Evolutionary conservation across 139 green algal genomes (phyloP).

Genomic region (Chlorella vulgaris): DNA sequence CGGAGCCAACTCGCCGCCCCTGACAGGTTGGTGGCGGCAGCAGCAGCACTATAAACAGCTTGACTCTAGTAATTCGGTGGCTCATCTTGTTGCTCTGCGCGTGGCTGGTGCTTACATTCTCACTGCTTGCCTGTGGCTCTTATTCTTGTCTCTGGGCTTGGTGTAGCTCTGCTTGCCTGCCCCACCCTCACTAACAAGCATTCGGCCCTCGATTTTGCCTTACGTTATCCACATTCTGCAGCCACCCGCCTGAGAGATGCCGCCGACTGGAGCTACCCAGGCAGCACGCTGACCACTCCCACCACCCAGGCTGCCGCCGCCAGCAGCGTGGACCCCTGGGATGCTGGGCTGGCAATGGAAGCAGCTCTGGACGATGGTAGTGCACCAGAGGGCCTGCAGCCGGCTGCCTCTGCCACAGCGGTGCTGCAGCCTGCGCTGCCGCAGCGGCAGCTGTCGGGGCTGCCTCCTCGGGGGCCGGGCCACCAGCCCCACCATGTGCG

Average conservation of each 20-base stretch:
- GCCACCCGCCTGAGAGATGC: conserved; percentile 25
- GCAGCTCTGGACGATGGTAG: conserved; percentile 5
- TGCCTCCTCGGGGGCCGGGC: background rate
- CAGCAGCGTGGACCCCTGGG: conserved; percentile 26
- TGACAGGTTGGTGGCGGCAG: background rate
- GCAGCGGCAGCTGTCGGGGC: conserved; percentile 1
- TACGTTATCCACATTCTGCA: background rate
- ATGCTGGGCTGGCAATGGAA: conserved; percentile 39
- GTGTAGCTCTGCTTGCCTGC: background rate
- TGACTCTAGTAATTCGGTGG: too few species aligned
- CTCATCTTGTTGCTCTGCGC: background rate
- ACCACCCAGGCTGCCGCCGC: conserved; percentile 11
- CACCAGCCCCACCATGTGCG: background rate
- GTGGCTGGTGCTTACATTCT: background rate
- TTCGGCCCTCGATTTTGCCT: background rate
- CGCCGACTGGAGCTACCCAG: conserved; percentile 37
- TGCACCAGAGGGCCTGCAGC: background rate
- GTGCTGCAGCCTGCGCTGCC: background rate
- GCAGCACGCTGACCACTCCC: conserved; percentile 34
- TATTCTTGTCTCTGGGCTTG: too few species aligned
- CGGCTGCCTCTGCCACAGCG: background rate
- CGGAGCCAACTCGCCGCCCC: conserved; percentile 10
- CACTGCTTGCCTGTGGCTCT: background rate
- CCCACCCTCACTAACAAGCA: background rate
- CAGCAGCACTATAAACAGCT: background rate